phyloP scores from a whole-genome alignment of 1,139 yeast species.

The Yamadazyma sp. region DNA sequence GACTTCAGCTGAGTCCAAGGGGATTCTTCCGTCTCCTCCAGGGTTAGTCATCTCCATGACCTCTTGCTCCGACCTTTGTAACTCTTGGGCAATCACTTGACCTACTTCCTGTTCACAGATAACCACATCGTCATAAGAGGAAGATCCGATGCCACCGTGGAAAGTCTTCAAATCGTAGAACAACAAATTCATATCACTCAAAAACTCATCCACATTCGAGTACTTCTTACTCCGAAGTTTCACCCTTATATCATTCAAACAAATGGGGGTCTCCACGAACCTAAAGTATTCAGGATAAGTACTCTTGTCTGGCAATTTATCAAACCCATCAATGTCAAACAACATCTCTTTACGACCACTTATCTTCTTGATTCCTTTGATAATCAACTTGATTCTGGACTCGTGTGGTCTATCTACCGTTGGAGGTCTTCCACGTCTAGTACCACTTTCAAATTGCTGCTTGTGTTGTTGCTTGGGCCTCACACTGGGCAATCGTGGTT shows the following conservation, averaged over 20 bases:
- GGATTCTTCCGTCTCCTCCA: slow-evolving; percentile 61
- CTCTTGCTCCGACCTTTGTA: slow-evolving; percentile 79
- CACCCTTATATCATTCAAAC: slow-evolving; percentile 77
- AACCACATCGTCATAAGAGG: slow-evolving; percentile 59
- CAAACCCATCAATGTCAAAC: slow-evolving; percentile 43
- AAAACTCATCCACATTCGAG: slow-evolving; percentile 69
- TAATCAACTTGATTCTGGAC: slow-evolving; percentile 81
- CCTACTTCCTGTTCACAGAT: slow-evolving; percentile 63
- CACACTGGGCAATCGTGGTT: slow-evolving; percentile 6
- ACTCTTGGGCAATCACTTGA: slow-evolving; percentile 63
- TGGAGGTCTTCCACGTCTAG: slow-evolving; percentile 92
- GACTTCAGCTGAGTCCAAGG: slow-evolving; percentile 72
- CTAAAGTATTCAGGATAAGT: slow-evolving; percentile 65
- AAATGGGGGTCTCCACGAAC: slow-evolving; percentile 67
- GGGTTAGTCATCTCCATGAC: slow-evolving; percentile 68
- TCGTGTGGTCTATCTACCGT: slow-evolving; percentile 94
- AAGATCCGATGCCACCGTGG: slow-evolving; percentile 55
- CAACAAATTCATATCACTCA: slow-evolving; percentile 74
- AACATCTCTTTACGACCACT: slow-evolving; percentile 53
- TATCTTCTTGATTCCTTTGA: slow-evolving; percentile 78
- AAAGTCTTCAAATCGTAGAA: slow-evolving; percentile 72
- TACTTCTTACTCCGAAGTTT: slow-evolving; percentile 87
- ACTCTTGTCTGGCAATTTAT: slow-evolving; percentile 75
- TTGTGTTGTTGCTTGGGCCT: slow-evolving; percentile 5
- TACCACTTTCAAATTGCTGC: slow-evolving; percentile 48